Percentiles rank a stretch among this genome's conserved stretches.
Evolutionary conservation across 192 early-diverging fungal genomes (phyloP).

Genomic region (Umbelopsis ramanniana): DNA sequence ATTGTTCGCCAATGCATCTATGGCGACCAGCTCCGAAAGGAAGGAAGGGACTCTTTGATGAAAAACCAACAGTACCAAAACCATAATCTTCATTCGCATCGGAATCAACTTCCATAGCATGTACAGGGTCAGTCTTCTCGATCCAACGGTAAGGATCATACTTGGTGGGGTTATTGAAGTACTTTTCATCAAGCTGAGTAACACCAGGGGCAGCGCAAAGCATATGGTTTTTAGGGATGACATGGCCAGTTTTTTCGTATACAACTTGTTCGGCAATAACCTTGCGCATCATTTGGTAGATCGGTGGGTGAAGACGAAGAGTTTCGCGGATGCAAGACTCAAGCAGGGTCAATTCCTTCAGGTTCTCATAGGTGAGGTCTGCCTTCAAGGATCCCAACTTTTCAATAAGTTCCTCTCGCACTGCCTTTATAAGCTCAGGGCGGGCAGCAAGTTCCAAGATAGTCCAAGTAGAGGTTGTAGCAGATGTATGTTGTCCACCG

Average conservation of each 20-base stretch:
- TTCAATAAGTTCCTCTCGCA: conserved; percentile 76
- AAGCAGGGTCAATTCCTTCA: conserved; percentile 76
- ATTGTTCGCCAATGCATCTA: conserved; percentile 98
- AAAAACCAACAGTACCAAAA: conserved; percentile 67
- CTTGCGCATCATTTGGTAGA: conserved; percentile 93
- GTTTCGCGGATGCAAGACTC: conserved; percentile 91
- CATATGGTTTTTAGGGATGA: conserved; percentile 91
- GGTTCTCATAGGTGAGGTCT: conserved; percentile 67
- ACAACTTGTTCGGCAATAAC: conserved; percentile 73
- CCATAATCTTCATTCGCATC: conserved; percentile 72
- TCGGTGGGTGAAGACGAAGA: conserved; percentile 91
- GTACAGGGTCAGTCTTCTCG: conserved; percentile 61
- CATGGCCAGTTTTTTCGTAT: conserved; percentile 75
- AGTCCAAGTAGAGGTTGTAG: conserved; percentile 93
- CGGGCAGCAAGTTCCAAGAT: conserved; percentile 82
- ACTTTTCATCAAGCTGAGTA: conserved; percentile 76
- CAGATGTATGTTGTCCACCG: conserved; percentile 97
- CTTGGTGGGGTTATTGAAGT: conserved; percentile 78
- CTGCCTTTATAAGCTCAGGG: conserved; percentile 69
- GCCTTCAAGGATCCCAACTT: conserved; percentile 60
- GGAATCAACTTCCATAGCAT: conserved; percentile 51
- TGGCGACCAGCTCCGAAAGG: conserved; percentile 98
- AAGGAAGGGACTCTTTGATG: conserved; percentile 82
- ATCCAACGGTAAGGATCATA: conserved; percentile 87
- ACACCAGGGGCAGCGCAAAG: conserved; percentile 84